Evolutionary conservation across 2,329 filamentous ascomycete genomes (phyloP), one percentile per base, ranked within the genome.

Genomic region (Xylogone sp.): DNA sequence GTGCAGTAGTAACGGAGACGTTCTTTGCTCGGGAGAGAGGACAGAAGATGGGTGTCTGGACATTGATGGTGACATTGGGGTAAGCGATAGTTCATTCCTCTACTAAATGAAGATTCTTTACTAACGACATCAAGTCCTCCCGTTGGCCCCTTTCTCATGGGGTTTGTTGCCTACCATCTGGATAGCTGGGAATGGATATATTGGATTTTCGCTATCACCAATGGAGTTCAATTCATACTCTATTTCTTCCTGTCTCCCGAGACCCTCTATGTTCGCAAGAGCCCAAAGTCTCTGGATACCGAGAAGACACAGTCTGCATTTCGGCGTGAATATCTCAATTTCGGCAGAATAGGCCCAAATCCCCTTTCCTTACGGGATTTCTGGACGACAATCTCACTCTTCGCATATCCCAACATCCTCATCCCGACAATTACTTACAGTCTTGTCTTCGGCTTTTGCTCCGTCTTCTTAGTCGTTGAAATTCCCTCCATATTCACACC

Each of bases 171-270:
- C 2, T 70, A 75, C 48, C 72, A 73, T 18, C 69, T 72, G n/a
- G 73, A 73, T 21, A 42, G 46, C 0, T 83, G 79, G 50, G 67
- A 70, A 42, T 79, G 77, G 77, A 76, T 79, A 21, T 79, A 75
- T 61, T 79, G 73, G 71, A 71, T 77, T 27, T 63, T 78, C 21
- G 74, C 75, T 2, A 82, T 82, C n/a, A 49, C 21, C n/a, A 82
- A 83, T 51, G 76, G 69, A 45, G 72, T 71, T 5, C 79, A 83
- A 55, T 72, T 83, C 54, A 62, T 82, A 49, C 60, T 77, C 21
- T 83, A 82, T 61, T 63, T 81, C 51, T 75, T 82, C 60, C 57
- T 79, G n/a, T 75, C 76, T 1, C 74, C 75, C 0, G 80, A 83
- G 59, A 81, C 80, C 1, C 73, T 76, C 24, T 83, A 81, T 61